Evolutionary conservation across 768 basidiomycete genomes (phyloP).

Genomic region (Amanita polypyramis): DNA sequence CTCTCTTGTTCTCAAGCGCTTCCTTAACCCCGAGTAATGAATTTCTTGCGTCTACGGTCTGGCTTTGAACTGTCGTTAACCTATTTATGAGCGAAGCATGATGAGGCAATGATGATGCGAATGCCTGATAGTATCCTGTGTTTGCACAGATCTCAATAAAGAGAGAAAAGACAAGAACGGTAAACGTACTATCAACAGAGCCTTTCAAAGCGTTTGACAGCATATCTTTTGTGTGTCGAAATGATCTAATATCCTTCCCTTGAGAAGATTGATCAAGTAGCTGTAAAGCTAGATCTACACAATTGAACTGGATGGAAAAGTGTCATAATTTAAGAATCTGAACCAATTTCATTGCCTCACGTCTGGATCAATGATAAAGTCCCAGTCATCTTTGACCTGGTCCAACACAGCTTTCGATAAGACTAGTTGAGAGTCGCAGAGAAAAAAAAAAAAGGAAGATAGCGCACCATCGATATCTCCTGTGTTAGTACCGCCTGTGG

Average conservation of each 20-base stretch:
- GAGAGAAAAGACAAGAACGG: slow-evolving; percentile 6
- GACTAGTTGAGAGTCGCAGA: neutral
- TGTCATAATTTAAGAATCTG: slow-evolving; percentile 7
- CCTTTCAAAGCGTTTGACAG: slow-evolving; percentile 75
- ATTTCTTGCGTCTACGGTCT: slow-evolving; percentile 61
- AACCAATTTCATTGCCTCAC: slow-evolving; percentile 30
- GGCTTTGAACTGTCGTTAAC: slow-evolving; percentile 61
- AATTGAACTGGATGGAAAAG: slow-evolving; percentile 61
- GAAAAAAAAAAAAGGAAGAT: neutral
- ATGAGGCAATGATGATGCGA: slow-evolving; percentile 88
- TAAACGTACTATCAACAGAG: slow-evolving; percentile 78
- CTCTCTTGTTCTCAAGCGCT: slow-evolving; percentile 66
- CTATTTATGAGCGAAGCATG: slow-evolving; percentile 72
- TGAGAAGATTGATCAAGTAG: slow-evolving; percentile 68
- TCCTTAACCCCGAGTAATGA: slow-evolving; percentile 74
- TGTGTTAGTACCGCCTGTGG: slow-evolving; percentile 43
- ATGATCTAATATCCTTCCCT: slow-evolving; percentile 70
- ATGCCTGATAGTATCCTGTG: slow-evolving; percentile 90
- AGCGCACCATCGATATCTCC: slow-evolving; percentile 80
- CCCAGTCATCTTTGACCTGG: slow-evolving; percentile 85
- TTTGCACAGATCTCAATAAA: slow-evolving; percentile 1
- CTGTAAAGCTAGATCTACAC: slow-evolving; percentile 86
- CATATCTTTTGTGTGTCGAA: slow-evolving; percentile 64
- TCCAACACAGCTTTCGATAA: slow-evolving; percentile 63
- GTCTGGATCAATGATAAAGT: slow-evolving; percentile 74